Base-by-base conservation (phyloP, 352 stramenopile genomes). In the Pseudoperonospora humuli region DNA sequence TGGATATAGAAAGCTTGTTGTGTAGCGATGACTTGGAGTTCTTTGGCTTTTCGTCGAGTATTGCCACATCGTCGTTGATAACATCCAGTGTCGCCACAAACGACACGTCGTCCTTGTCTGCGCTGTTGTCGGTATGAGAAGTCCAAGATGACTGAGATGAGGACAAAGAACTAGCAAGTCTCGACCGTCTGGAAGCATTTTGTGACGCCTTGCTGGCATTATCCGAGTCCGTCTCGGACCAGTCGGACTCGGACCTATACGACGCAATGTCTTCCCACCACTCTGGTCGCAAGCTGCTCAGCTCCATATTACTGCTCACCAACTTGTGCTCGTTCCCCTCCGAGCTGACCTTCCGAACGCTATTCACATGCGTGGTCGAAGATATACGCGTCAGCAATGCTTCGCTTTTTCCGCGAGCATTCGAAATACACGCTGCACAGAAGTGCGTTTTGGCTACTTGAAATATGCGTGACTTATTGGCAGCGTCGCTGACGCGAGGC, bases 361-460 rank as follows among this genome's bases (percentile, higher is more conserved):
- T 51, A 5, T 21, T 51, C 17, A 18, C 31, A 25, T 45, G 41
- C 31, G 49, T 53, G 15, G 18, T 32, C 11, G 37, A 57, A n/a
- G 33, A 40, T 18, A 26, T n/a, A 32, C 25, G 41, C 15, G 38
- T 24, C 10, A 49, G 46, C 5, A 24, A 48, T 10, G 37, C 34
- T 19, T 51, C 44, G 17, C 38, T 62, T 51, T 25, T 38, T 17
- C 56, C 50, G 14, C 70, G 67, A 39, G 75, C 58, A 3, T 60
- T 61, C 10, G 59, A 68, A 28, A 86, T 39, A 39, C 74, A 86
- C 14, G 73, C 42, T 24, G 74, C 57, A 38, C 74, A 86, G 24
- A 86, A 80, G 36, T 71, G 71, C 33, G 66, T 75, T 43, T 82
- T 84, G 21, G 50, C 48, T 4, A 78, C 43, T 31, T 78, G 68